phyloP scores from a whole-genome alignment of 306 rosid genomes.

The Cucurbita maxima region DNA sequence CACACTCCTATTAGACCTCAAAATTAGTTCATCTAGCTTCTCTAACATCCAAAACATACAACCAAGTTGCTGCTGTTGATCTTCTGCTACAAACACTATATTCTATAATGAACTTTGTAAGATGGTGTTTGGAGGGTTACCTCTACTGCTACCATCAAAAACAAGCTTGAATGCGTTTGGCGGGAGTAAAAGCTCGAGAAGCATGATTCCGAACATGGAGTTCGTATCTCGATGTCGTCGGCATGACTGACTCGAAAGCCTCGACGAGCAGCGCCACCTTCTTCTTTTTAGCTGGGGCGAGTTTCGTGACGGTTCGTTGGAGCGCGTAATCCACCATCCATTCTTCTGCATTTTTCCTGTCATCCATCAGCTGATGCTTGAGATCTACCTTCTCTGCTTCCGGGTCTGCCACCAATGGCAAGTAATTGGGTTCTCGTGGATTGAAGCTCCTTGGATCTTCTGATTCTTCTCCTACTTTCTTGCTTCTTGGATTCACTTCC shows the following conservation, averaged over 20 bases:
- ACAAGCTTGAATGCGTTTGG: slow-evolving; percentile 64
- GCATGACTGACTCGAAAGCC: slow-evolving; percentile 73
- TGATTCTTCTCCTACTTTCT: slow-evolving; percentile 22
- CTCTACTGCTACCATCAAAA: slow-evolving; percentile 23
- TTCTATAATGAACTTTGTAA: neutral
- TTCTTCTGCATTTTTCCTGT: slow-evolving; percentile 64
- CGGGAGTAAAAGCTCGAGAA: slow-evolving; percentile 25
- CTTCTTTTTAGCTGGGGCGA: slow-evolving; percentile 88
- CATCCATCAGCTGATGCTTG: slow-evolving; percentile 75
- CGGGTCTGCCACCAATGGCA: slow-evolving; percentile 47
- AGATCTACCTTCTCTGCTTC: slow-evolving; percentile 61
- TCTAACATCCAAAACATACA: neutral
- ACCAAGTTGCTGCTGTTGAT: neutral
- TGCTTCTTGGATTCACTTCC: slow-evolving; percentile 22
- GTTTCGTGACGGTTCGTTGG: slow-evolving; percentile 52
- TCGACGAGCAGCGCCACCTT: slow-evolving; percentile 85
- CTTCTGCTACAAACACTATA: neutral
- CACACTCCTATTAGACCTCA: neutral
- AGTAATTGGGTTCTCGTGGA: slow-evolving; percentile 66
- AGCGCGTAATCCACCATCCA: slow-evolving; percentile 93
- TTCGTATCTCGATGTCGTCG: slow-evolving; percentile 50
- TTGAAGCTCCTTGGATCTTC: slow-evolving; percentile 44
- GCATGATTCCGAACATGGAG: slow-evolving; percentile 16
- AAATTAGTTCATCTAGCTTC: neutral
- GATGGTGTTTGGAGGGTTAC: slow-evolving; percentile 6